Evolutionary conservation across 768 basidiomycete species (phyloP).

Genomic region (Nidularia sp.): DNA sequence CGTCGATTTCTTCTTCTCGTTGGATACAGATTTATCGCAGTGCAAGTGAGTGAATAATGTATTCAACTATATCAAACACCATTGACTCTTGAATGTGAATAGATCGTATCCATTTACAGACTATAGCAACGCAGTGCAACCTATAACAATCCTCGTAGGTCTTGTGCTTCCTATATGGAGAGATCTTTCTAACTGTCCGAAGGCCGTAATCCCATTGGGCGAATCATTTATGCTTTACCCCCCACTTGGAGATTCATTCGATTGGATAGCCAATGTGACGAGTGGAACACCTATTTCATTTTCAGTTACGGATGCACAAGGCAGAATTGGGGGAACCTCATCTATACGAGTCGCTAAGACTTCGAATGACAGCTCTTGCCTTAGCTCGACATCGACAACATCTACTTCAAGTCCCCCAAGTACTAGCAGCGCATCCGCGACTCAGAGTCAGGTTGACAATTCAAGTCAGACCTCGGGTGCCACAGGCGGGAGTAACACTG

Average conservation of each 20-base stretch:
- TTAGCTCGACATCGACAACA: constrained; percentile 1
- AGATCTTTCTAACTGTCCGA: not conserved
- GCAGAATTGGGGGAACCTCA: constrained; percentile 18
- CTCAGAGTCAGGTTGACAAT: not conserved
- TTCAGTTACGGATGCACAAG: constrained; percentile 16
- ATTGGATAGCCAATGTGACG: constrained; percentile 18
- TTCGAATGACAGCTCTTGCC: constrained; percentile 17
- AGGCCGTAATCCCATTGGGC: constrained; percentile 19
- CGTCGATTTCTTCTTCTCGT: constrained; percentile 19
- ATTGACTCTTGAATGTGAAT: not conserved
- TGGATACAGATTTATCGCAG: constrained; percentile 16
- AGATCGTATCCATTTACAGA: constrained; percentile 19
- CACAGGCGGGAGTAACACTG: not conserved
- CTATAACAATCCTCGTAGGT: constrained; percentile 19
- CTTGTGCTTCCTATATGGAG: not conserved
- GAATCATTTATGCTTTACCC: constrained; percentile 15
- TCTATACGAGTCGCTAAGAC: constrained; percentile 10
- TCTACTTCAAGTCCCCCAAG: not conserved
- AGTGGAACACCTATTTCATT: constrained; percentile 18
- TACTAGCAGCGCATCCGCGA: not conserved
- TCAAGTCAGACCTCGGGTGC: not conserved
- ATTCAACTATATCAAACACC: not conserved
- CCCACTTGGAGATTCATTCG: constrained; percentile 13
- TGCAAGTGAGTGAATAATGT: constrained; percentile 17
- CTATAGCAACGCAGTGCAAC: constrained; percentile 15